Evolutionary conservation across 139 green algal genomes (phyloP).

Genomic region (Tetradesmus obliquus): DNA sequence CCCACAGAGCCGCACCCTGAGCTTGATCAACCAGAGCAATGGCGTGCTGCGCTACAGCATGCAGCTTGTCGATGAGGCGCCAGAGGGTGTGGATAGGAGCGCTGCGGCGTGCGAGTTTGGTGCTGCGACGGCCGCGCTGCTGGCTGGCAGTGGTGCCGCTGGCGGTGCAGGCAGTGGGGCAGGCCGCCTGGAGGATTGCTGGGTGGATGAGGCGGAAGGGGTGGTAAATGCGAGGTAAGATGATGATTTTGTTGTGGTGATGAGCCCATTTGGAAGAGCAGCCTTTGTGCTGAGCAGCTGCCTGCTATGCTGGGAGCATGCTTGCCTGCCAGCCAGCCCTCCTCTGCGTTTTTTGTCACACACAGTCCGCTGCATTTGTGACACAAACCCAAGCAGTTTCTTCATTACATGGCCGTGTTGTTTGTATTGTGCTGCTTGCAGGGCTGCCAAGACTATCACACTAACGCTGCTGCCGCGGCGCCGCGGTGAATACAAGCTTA

Average conservation of each 20-base stretch:
- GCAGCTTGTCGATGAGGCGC: constrained; percentile 8
- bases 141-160: constrained; percentile 16
- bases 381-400: neutral
- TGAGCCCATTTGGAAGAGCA: neutral
- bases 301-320: too few relatives aligned
- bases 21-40: constrained; percentile 74
- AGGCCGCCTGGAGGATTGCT: constrained; percentile 45
- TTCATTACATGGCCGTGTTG: neutral
- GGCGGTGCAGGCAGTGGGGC: neutral
- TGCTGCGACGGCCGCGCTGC: neutral
- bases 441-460: constrained; percentile 56
- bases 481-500: constrained; percentile 64
- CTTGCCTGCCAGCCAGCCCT: too few relatives aligned
- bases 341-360: too few relatives aligned
- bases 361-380: too few relatives aligned
- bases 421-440: neutral
- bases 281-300: too few relatives aligned
- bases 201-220: constrained; percentile 65
- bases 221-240: constrained; percentile 36
- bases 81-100: constrained; percentile 13
- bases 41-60: constrained; percentile 73
- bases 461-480: constrained; percentile 67
- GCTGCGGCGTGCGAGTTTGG: constrained; percentile 33
- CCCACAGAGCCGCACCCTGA: constrained; percentile 48
- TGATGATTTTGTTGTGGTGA: neutral